phyloP scores from a whole-genome alignment of 2,329 filamentous ascomycete genomes.

The Pyrenochaeta sp. region DNA sequence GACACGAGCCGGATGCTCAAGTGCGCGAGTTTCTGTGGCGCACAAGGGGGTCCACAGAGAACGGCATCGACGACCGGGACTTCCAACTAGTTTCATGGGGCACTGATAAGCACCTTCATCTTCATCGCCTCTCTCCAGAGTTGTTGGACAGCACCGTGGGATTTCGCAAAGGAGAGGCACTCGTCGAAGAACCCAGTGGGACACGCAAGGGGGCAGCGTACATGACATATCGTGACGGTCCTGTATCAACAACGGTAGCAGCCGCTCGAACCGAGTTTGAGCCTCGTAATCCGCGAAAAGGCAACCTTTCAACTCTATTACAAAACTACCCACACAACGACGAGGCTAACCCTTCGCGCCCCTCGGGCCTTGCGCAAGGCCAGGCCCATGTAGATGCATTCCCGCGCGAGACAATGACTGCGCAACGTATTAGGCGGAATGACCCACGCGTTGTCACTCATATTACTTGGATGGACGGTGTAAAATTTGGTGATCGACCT shows the following conservation, averaged over 20 bases:
- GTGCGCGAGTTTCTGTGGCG: constrained; percentile 95
- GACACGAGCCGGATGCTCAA: constrained; percentile 62
- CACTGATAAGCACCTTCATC: constrained; percentile 79
- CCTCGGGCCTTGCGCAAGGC: constrained; percentile 12
- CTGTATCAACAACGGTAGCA: constrained; percentile 24
- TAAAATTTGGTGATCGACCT: constrained; percentile 62
- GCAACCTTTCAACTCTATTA: constrained; percentile 35
- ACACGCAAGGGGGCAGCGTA: constrained; percentile 87
- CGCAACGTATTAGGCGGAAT: constrained; percentile 58
- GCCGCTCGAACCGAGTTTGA: constrained; percentile 25
- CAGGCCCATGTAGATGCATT: constrained; percentile 11
- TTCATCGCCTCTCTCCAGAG: constrained; percentile 74
- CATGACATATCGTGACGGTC: constrained; percentile 76
- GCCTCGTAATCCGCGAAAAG: constrained; percentile 27
- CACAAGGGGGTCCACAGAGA: constrained; percentile 69
- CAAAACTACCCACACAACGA: constrained; percentile 29
- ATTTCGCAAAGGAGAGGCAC: constrained; percentile 72
- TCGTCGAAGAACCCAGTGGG: constrained; percentile 70
- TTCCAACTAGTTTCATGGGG: constrained; percentile 96
- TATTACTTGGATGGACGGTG: constrained; percentile 70
- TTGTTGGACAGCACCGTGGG: constrained; percentile 72
- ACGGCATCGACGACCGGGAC: constrained; percentile 80
- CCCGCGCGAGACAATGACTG: constrained; percentile 54
- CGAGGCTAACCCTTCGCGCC: constrained; percentile 14
- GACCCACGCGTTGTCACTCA: constrained; percentile 62